These are phyloP conservation scores for Metarhizium rileyi DNA, from an alignment of 2,329 filamentous ascomycete genomes.

Conservation along the genomic window DNA sequence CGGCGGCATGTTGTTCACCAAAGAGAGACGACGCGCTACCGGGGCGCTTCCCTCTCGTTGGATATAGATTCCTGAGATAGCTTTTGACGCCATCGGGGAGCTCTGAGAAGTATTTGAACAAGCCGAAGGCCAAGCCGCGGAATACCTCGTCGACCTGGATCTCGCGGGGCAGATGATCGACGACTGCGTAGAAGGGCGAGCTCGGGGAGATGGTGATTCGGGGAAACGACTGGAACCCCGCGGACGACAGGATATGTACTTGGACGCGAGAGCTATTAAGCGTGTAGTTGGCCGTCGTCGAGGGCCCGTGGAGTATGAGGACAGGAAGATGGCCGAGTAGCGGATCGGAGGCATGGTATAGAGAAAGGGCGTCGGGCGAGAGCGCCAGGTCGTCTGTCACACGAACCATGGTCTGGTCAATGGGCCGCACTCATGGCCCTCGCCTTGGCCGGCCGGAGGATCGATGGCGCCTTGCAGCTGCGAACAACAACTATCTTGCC, in stretches of 20 bases:
- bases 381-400: slow-evolving; percentile 70
- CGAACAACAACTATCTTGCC: not conserved
- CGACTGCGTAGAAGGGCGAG: slow-evolving; percentile 82
- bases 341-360: slow-evolving; percentile 84
- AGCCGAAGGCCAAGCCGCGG: slow-evolving; percentile 80
- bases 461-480: not conserved
- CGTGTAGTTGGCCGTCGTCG: slow-evolving; percentile 78
- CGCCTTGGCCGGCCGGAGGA: not conserved
- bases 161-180: slow-evolving; percentile 82
- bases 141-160: slow-evolving; percentile 93
- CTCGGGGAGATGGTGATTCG: slow-evolving; percentile 89
- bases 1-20: slow-evolving; percentile 84
- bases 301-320: slow-evolving; percentile 85
- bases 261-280: slow-evolving; percentile 90
- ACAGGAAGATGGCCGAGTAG: slow-evolving; percentile 72
- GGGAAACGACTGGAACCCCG: slow-evolving; percentile 81
- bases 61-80: slow-evolving; percentile 52
- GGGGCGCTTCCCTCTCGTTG: slow-evolving; percentile 46
- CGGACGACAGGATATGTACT: slow-evolving; percentile 82
- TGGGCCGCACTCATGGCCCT: slow-evolving; percentile 15
- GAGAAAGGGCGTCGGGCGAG: slow-evolving; percentile 69
- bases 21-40: slow-evolving; percentile 64
- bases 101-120: slow-evolving; percentile 91
- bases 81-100: slow-evolving; percentile 68
- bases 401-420: slow-evolving; percentile 62